phyloP scores from a whole-genome alignment of 306 rosid genomes.

The Cicer chorassanicum region DNA sequence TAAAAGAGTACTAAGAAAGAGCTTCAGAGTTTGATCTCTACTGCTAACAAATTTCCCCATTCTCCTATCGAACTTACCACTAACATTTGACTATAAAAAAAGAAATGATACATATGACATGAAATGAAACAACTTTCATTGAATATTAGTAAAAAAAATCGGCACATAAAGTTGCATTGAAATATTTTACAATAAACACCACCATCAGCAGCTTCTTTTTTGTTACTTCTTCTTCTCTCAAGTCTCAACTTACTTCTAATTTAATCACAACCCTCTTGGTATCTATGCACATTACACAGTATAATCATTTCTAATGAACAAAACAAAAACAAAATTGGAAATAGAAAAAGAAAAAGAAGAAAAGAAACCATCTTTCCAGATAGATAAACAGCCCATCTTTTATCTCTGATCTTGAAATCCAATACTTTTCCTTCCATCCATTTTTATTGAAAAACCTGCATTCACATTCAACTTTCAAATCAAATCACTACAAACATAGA shows the following conservation, averaged over 20 bases:
- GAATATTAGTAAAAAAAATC: conserved; percentile 39
- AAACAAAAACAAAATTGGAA: conserved; percentile 43
- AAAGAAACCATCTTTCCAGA: conserved; percentile 39
- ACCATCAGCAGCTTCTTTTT: conserved; percentile 36
- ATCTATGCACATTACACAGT: conserved; percentile 55
- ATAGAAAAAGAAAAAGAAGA: conserved; percentile 38
- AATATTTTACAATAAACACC: conserved; percentile 42
- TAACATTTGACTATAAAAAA: not conserved
- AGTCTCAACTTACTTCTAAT: conserved; percentile 25
- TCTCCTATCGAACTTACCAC: too few species aligned
- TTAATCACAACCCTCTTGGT: conserved; percentile 43
- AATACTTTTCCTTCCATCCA: conserved; percentile 49
- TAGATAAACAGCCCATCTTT: conserved; percentile 30
- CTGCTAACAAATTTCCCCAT: too few species aligned
- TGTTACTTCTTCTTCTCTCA: not conserved
- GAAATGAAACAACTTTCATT: conserved; percentile 38
- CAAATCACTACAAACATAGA: not conserved
- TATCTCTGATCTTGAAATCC: conserved; percentile 68
- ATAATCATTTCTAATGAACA: conserved; percentile 29
- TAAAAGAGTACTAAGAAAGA: too few species aligned
- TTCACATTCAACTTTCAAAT: conserved; percentile 29
- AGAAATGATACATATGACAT: conserved; percentile 17
- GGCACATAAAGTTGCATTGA: conserved; percentile 52
- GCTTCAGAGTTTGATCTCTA: too few species aligned
- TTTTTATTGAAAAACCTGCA: conserved; percentile 54